Percentiles rank a stretch among this genome's conserved stretches.
phyloP scores from a whole-genome alignment of 306 rosid species.

The Cucumis hystrix region DNA sequence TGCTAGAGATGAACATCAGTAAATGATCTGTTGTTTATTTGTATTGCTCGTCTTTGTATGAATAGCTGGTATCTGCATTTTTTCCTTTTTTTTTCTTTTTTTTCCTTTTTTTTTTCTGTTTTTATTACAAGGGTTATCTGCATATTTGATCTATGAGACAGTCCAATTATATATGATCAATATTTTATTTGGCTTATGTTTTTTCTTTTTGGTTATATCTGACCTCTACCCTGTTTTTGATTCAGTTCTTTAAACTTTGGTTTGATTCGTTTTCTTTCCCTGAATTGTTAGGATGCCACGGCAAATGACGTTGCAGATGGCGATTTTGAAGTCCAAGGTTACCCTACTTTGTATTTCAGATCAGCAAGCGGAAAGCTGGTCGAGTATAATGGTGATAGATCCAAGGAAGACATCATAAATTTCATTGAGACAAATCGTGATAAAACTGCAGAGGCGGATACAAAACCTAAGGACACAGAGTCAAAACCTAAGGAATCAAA shows the following conservation, averaged over 20 bases:
- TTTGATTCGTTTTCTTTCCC: not conserved
- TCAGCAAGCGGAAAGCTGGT: conserved; percentile 60
- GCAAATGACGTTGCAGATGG: conserved; percentile 60
- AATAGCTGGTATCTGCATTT: not conserved
- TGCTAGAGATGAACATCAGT: not conserved
- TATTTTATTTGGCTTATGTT: not conserved
- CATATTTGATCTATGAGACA: not conserved
- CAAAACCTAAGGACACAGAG: conserved; percentile 18
- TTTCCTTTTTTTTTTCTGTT: too few relatives aligned
- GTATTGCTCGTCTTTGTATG: not conserved
- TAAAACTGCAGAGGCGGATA: conserved; percentile 12
- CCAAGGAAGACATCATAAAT: conserved; percentile 59
- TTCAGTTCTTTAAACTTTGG: not conserved
- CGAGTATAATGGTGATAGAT: conserved; percentile 41
- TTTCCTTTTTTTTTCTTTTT: too few relatives aligned
- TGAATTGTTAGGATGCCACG: conserved; percentile 62
- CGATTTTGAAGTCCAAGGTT: conserved; percentile 60
- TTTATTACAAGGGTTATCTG: not conserved
- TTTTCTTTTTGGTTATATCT: not conserved
- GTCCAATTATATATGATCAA: not conserved
- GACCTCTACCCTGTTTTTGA: not conserved
- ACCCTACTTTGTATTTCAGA: conserved; percentile 66
- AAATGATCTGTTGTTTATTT: not conserved
- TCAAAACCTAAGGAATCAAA: not conserved
- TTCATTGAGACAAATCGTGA: conserved; percentile 73